phyloP scores from a whole-genome alignment of 2,329 filamentous ascomycete species.

The Xylaria sp. region DNA sequence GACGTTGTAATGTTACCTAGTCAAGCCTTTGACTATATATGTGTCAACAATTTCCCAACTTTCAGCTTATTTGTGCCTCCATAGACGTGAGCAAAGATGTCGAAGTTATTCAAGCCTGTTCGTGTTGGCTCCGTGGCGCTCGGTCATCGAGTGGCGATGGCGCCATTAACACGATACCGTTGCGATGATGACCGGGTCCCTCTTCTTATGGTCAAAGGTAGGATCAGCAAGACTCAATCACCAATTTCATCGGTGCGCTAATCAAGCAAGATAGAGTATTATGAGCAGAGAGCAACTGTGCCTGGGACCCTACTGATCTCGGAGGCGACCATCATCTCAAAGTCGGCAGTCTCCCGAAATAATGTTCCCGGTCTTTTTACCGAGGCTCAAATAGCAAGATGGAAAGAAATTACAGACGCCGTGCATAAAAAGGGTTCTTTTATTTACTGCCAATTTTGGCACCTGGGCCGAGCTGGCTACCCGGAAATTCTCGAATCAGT shows the following conservation, averaged over 20 bases:
- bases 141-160: slow-evolving; percentile 59
- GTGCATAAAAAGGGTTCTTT: slow-evolving; percentile 71
- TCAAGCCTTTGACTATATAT: background rate
- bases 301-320: slow-evolving; percentile 63
- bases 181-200: slow-evolving; percentile 59
- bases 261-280: slow-evolving; percentile 43
- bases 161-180: slow-evolving; percentile 59
- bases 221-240: background rate
- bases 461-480: slow-evolving; percentile 65
- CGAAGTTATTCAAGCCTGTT: slow-evolving; percentile 54
- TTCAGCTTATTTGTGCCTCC: background rate
- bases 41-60: background rate
- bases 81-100: slow-evolving; percentile 30
- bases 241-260: background rate
- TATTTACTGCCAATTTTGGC: slow-evolving; percentile 74
- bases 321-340: slow-evolving; percentile 65
- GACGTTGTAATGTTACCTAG: background rate
- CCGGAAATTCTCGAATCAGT: slow-evolving; percentile 49
- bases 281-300: slow-evolving; percentile 48
- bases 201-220: slow-evolving; percentile 51
- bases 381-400: slow-evolving; percentile 65
- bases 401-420: slow-evolving; percentile 68
- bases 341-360: slow-evolving; percentile 56
- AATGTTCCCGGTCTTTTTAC: slow-evolving; percentile 68
- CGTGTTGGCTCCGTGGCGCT: slow-evolving; percentile 54